Evolutionary conservation across 192 early-diverging fungal genomes (phyloP).

Genomic region (Backusella tarrabulga): DNA sequence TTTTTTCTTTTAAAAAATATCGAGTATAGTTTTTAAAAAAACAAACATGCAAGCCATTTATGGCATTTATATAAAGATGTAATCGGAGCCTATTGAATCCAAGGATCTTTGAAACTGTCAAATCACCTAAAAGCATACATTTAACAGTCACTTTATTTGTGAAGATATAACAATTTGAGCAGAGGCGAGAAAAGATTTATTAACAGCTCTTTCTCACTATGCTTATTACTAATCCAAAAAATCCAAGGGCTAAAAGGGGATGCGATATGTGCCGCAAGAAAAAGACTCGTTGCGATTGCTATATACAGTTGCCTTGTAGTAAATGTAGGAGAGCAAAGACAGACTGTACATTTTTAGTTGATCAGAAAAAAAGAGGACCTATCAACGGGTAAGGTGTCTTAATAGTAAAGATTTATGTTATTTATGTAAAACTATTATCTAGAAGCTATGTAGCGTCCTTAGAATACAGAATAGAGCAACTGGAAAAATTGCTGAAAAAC

Average conservation of each 20-base stretch:
- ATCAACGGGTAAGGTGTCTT: constrained; percentile 58
- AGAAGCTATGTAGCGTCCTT: constrained; percentile 61
- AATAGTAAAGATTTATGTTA: background rate
- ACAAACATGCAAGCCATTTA: too few species aligned
- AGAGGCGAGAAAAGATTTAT: too few species aligned
- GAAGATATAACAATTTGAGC: too few species aligned
- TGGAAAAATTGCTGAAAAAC: constrained; percentile 64
- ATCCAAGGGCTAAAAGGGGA: constrained; percentile 27
- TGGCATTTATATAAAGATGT: too few species aligned
- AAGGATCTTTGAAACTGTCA: too few species aligned
- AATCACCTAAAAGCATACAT: too few species aligned
- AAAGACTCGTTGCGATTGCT: constrained; percentile 78
- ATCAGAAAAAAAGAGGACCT: constrained; percentile 65
- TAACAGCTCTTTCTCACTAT: too few species aligned
- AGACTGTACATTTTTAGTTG: constrained; percentile 45
- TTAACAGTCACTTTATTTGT: too few species aligned
- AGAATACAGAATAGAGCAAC: constrained; percentile 65
- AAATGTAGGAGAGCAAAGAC: constrained; percentile 62
- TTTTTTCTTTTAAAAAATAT: too few species aligned
- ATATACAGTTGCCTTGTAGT: constrained; percentile 58
- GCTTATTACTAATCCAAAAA: background rate
- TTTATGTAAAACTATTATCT: background rate
- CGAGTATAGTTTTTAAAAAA: too few species aligned
- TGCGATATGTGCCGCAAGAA: constrained; percentile 77
- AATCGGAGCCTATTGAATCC: too few species aligned